Percentiles rank a stretch among this genome's conserved stretches.
These are phyloP conservation scores for Hypomontagnella submonticulosa DNA, from an alignment of 495 filamentous ascomycete genomes.

Conservation along the genomic window DNA sequence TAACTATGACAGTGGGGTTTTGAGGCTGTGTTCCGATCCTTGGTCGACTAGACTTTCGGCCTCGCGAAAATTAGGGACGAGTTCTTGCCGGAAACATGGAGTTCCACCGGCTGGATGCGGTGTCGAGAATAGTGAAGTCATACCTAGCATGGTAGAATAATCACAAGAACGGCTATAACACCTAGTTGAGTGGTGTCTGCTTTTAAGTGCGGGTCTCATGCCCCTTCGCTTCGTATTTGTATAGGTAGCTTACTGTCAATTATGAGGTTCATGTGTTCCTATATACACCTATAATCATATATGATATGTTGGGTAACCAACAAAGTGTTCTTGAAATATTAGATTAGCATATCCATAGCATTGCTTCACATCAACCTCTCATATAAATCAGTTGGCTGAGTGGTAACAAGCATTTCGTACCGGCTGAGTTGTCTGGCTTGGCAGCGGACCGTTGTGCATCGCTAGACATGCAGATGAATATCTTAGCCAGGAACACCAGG, in stretches of 20 bases:
- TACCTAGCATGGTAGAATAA: constrained; percentile 2
- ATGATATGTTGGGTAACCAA: too few species aligned
- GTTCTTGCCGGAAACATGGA: constrained; percentile 1
- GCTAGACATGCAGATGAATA: constrained; percentile 21
- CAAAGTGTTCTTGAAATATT: too few species aligned
- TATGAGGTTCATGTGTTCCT: too few species aligned
- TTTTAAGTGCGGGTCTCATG: neutral
- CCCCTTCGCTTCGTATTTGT: neutral
- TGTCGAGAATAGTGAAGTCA: neutral
- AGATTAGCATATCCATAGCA: too few species aligned
- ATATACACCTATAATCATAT: too few species aligned
- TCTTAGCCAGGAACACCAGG: constrained; percentile 31
- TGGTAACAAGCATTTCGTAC: neutral
- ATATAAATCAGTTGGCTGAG: constrained; percentile 2
- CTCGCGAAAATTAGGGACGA: neutral
- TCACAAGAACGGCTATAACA: constrained; percentile 1
- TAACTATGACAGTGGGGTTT: neutral
- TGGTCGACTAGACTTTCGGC: constrained; percentile 3
- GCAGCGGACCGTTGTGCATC: constrained; percentile 31
- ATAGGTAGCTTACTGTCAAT: neutral
- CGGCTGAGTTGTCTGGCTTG: constrained; percentile 13
- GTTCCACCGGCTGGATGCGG: neutral
- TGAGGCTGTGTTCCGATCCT: constrained; percentile 23
- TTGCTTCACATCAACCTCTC: neutral
- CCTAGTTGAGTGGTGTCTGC: neutral